phyloP scores from a whole-genome alignment of 1,139 yeast genomes.

The Yamadazyma triangularis region DNA sequence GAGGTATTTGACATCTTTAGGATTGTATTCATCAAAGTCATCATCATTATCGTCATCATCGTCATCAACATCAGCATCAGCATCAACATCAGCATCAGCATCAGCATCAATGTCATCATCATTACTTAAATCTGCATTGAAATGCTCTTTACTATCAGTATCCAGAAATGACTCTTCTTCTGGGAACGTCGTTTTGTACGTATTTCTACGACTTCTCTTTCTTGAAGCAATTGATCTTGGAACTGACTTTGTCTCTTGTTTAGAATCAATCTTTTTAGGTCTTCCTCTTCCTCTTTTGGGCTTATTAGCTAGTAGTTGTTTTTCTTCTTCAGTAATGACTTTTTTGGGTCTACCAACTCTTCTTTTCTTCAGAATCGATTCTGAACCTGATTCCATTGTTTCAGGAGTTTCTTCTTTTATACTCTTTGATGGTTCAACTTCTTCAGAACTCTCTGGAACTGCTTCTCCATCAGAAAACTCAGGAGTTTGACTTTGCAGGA shows the following conservation, averaged over 20 bases:
- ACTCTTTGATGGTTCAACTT: background rate
- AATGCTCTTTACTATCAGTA: too few species aligned
- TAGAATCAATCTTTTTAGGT: slow-evolving; percentile 8
- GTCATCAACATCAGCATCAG: too few species aligned
- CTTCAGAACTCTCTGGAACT: background rate
- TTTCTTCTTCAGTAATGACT: background rate
- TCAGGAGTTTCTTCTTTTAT: background rate
- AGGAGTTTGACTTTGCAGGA: background rate
- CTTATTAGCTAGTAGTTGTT: background rate
- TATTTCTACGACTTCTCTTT: slow-evolving; percentile 7
- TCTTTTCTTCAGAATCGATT: slow-evolving; percentile 2
- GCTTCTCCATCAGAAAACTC: background rate
- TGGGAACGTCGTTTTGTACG: background rate
- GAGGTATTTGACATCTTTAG: background rate
- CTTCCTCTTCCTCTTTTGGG: slow-evolving; percentile 11
- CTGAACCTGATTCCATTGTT: too few species aligned
- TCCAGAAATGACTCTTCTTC: background rate
- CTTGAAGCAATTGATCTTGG: slow-evolving; percentile 3
- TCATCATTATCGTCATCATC: too few species aligned
- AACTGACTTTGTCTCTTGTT: background rate
- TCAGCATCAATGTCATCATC: too few species aligned
- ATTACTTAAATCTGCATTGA: too few species aligned
- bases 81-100: too few species aligned
- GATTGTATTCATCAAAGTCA: background rate
- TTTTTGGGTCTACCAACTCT: slow-evolving; percentile 9